Evolutionary conservation across 2,329 filamentous ascomycete species (phyloP), one percentile per base, ranked within the genome.

Genomic region (Scedosporium boydii): DNA sequence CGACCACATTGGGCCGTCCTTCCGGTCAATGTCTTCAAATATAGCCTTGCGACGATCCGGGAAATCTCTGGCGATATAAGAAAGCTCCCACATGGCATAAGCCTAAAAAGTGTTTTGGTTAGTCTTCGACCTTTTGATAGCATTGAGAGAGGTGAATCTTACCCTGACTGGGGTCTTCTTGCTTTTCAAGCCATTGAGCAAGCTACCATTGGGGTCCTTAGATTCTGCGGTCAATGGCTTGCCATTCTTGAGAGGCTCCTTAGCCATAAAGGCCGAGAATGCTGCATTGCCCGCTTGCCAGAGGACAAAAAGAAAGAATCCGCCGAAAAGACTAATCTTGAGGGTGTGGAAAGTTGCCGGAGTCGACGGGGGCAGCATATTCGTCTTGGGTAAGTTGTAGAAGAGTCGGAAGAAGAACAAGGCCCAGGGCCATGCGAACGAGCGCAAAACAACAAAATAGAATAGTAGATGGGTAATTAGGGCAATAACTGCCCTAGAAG

Each of bases 61-160:
- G 65, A 89, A 93, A 61, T 85, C 82, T 63, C 88, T 83, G 44
- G 90, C 87, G 67, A 97, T 96, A 62, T 90, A 81, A 34, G 86
- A 85, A 29, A 97, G 79, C 71, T 98, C 93, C 93, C 93, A 96
- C 74, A 96, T 89, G 16, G 93, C 93, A 72, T 96, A 96, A 0
- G 86, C 83, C 82, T 90, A 64, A 1, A 1, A 23, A n/a, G 48
- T 4, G 58, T 64, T 75, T 62, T 70, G 68, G 26, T 59, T 44
- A 46, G 9, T 21, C 9, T 46, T 4, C 41, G 9, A n/a, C 3
- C 23, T n/a, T 6, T 41, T 4, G 4, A 62, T 10, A 10, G 21
- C 10, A 10, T 2, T 10, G 42, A 6, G 4, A 26, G 42, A 12
- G 4, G 6, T 27, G 55, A 57, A 41, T 71, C 79, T 68, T 75